Percentiles rank a stretch among this genome's conserved stretches.
Evolutionary conservation across 768 basidiomycete genomes (phyloP).

Genomic region (Mycena indigotica): DNA sequence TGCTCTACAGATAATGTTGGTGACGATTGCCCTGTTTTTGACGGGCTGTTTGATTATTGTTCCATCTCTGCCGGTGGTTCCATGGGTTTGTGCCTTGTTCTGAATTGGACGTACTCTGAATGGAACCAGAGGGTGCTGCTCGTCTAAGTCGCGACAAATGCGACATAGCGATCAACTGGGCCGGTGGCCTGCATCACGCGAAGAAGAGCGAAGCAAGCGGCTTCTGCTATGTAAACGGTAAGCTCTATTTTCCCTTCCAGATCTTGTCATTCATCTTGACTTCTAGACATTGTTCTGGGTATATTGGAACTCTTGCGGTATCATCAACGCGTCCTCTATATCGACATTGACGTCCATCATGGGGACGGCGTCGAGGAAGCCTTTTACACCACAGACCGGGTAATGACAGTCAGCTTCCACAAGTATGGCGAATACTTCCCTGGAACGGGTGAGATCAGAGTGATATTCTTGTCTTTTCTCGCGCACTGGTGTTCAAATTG

Average conservation of each 20-base stretch:
- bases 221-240: constrained; percentile 99
- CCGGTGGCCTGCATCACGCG: constrained; percentile 96
- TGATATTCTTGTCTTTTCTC: constrained; percentile 36
- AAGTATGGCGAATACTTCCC: constrained; percentile 99
- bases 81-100: constrained; percentile 71
- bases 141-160: constrained; percentile 94
- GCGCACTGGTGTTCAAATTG: constrained; percentile 11
- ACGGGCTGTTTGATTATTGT: constrained; percentile 98
- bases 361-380: constrained; percentile 99
- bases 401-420: constrained; percentile 98
- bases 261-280: constrained; percentile 3
- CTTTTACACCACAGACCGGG: constrained; percentile 97
- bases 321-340: constrained; percentile 92
- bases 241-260: constrained; percentile 2
- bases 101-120: not conserved
- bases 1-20: constrained; percentile 83
- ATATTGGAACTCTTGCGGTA: constrained; percentile 92
- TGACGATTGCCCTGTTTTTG: constrained; percentile 98
- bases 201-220: constrained; percentile 99
- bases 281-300: constrained; percentile 92
- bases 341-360: constrained; percentile 98
- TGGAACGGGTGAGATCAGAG: constrained; percentile 95
- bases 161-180: constrained; percentile 99
- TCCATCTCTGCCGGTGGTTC: constrained; percentile 99
- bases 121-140: constrained; percentile 88